Base-by-base conservation (phyloP, 306 rosid genomes). In the Acmispon strigosus region DNA sequence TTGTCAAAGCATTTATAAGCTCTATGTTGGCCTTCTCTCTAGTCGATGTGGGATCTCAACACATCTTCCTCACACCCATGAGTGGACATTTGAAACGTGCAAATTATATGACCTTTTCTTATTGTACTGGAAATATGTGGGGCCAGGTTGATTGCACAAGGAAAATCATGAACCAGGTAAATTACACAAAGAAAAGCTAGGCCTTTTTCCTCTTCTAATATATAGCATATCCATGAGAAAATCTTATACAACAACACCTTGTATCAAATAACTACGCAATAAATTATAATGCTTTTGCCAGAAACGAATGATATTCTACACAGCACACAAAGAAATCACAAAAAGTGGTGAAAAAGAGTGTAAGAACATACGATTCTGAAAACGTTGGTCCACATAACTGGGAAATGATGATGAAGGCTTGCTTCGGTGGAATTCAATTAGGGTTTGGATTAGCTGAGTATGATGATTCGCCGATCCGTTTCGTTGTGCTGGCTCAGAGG, bases 351-450 rank as follows among this genome's bases (percentile, higher is more conserved):
- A 57, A 17, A 3, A 74, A 53, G 49, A 20, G 52, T 0, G 10
- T 24, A 49, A 49, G 66, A 60, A 66, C 86, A 22, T 79, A 83
- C 84, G 69, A 83, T 61, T 79, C 79, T 83, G 77, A 83, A 83
- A 49, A 79, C 82, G 75, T 83, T 83, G 2, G 84, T 83, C 86
- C 84, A 83, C 86, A 83, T 83, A 32, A 52, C 73, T 71, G 20
- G 67, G 27, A 58, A 36, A 52, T 0, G 47, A n/a, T 22, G 59
- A 34, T 13, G 75, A 57, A 66, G 12, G 56, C 49, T 34, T 68
- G 62, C 49, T 34, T 62, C 4, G 10, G 45, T 2, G 51, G 66
- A 77, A 62, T 37, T 18, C 41, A 69, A 62, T 62, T 62, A 70
- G 85, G 85, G 82, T 77, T 82, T 53, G 73, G 36, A 27, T 6